Evolutionary conservation across 2,329 filamentous ascomycete genomes (phyloP), one percentile per base, ranked within the genome.

Genomic region (Sclerotinia subarctica): DNA sequence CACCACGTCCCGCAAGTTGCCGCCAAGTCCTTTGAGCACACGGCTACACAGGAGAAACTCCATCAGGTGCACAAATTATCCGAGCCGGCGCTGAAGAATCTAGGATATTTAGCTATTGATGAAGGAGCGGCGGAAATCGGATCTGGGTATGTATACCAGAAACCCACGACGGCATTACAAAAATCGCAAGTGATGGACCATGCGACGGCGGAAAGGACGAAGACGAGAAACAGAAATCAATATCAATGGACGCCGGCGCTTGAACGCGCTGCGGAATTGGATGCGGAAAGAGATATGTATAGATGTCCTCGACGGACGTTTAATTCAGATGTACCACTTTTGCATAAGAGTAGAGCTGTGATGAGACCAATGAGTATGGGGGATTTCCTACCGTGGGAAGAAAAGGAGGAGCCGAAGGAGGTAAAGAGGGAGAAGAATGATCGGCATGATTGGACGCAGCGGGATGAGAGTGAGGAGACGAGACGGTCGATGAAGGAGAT

Each of bases 361-460:
- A 38, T 52, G 24, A 44, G 74, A 42, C 73, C 74, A 8, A 26
- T 73, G 29, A 76, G 74, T 47, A 73, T 71, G 17, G 72, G 72
- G 13, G 73, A 75, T 69, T 46, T 26, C n/a, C 19, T 72, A 3
- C 66, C 71, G 26, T 72, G 70, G 70, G 72, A 73, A 5, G 66
- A 72, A 38, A 67, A 69, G n/a, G 71, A 70, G n/a, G 54, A 46
- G 38, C 19, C 32, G 11, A 58, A 59, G 66, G 59, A 57, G 17
- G 42, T 21, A 26, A 67, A 54, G 32, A 57, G 65, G 51, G 56
- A 56, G 21, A 57, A 10, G 35, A 70, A 74, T 53, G 72, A 76
- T 58, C 67, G 73, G 26, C 72, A 73, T 60, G 85, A 88, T 75
- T 88, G 86, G 86, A 83, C 84, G 42, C 85, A 88, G 74, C 83